Evolutionary conservation across 208 protist genomes (phyloP), one percentile per base, ranked within the genome.

Genomic region (Acanthamoeba castellanii): DNA sequence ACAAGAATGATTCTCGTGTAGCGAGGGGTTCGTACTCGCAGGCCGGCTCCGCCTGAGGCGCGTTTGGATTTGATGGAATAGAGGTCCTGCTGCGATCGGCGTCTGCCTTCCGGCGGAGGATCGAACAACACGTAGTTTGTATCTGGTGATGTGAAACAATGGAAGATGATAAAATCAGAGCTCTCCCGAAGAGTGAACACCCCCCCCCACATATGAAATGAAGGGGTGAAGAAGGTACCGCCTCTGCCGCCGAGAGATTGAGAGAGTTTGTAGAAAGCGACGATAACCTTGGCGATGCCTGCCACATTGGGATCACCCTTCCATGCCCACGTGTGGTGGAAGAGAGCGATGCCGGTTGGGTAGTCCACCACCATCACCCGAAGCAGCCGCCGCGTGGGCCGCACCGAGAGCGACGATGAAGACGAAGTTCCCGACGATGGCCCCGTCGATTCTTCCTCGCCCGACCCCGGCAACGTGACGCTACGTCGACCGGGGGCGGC

Each of bases 251-350:
- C 88, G 25, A 93, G 64, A n/a, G 42, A 61, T 78, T 93, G 55
- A 8, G 88, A 93, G 37, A 93, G 88, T 93, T 93, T 93, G 66
- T 78, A 93, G 50, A 93, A n/a, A 22, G 88, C 88, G 27, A 93
- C 88, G n/a, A 93, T 93, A 57, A 93, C 88, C 61, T 93, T 93
- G 57, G 61, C 55, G 16, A 93, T 42, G 37, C 55, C 47, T 13
- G 42, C 8, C 52, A 78, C 27, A 57, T 93, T 93, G 61, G 55
- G 61, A 8, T 93, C 88, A 5, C 59, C 88, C 37, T 93, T 93
- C 88, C 88, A 93, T 8, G 61, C 9, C 88, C 88, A 93, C 8
- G 32, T 52, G 34, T 93, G 20, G 30, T 93, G n/a, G 32, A 93
- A 93, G 50, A 93, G 55, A 50, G 42, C 32, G 47, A 93, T 57